Base-by-base conservation (phyloP, 495 filamentous ascomycete species). In the Stereocaulon alpinum region DNA sequence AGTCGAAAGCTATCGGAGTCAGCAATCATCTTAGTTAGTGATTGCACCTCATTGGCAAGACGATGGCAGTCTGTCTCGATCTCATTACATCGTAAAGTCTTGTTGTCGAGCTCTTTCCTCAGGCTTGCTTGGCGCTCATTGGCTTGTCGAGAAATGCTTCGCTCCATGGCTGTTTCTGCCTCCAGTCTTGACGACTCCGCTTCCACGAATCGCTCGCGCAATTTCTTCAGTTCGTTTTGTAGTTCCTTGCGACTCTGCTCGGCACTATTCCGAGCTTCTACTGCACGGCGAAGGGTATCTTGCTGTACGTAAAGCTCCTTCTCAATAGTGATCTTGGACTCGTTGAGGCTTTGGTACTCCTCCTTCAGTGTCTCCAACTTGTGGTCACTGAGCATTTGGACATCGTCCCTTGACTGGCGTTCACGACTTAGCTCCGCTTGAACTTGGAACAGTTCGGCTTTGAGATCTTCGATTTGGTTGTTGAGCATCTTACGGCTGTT, bases 221-320 rank as follows among this genome's bases (percentile, higher is more conserved):
- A 79, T 64, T 81, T 84, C 56, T 87, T 84, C 50, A 97, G 80
- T 69, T 98, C 93, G 17, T 79, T 75, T 51, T 95, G 91, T 24
- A 92, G 82, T 20, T 94, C 89, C 65, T 95, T 92, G 3, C 91
- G 89, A 58, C 93, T 88, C 50, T 84, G 80, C 66, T 98, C 94
- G 4, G 86, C 88, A 20, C 80, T 76, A 11, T 84, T 73, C 12
- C 89, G 81, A 32, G 85, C 86, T 71, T 95, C 90, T 43, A 87
- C 87, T 10, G 91, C 86, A 20, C 93, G 87, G 22, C 93, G 87
- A 48, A 96, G 82, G 15, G 87, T 87, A 68, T 98, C 93, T 70
- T 96, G 91, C 65, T 97, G 93, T n/a, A 87, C 83, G 69, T 96
- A 97, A 72, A 98, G 89, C 70, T 97, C 94, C 71, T 96, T 96